A percentile compares a stretch with the other conserved stretches of the same genome.
These are phyloP conservation scores for Papiliotrema nemorosa DNA, from an alignment of 1,284 basidiomycete genomes.

Conservation along the genomic window DNA sequence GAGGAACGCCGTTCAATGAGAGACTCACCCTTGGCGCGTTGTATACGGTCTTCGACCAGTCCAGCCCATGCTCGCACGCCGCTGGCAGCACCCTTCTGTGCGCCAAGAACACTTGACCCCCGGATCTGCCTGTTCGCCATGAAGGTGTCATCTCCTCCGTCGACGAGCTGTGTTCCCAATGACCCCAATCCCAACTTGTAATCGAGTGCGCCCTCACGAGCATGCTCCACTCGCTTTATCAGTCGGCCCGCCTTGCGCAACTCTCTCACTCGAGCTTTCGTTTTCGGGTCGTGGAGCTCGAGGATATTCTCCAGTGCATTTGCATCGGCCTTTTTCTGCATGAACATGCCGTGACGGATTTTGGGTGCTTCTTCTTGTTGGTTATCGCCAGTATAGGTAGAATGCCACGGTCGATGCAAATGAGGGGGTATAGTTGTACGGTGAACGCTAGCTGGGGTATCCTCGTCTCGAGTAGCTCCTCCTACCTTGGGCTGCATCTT, in stretches of 20 bases:
- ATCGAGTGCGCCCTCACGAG: conserved; percentile 70
- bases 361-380: conserved; percentile 23
- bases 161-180: conserved; percentile 49
- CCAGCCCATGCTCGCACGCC: conserved; percentile 69
- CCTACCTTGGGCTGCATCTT: conserved; percentile 34
- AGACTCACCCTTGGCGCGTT: conserved; percentile 35
- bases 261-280: conserved; percentile 56
- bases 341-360: conserved; percentile 43
- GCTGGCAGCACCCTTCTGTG: conserved; percentile 33
- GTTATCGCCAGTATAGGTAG: conserved; percentile 41
- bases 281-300: conserved; percentile 54
- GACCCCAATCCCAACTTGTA: conserved; percentile 56
- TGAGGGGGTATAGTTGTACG: conserved; percentile 43
- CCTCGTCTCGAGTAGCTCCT: not conserved
- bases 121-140: conserved; percentile 55
- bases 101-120: conserved; percentile 42
- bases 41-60: conserved; percentile 73
- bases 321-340: conserved; percentile 19
- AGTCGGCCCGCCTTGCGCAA: conserved; percentile 56
- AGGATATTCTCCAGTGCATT: conserved; percentile 34
- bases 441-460: conserved; percentile 15
- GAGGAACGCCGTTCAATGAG: not conserved
- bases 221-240: conserved; percentile 60
- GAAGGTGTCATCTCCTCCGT: conserved; percentile 55
- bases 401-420: conserved; percentile 45